Evolutionary conservation across 1,139 yeast species (phyloP).

Genomic region (Scheffersomyces titani): DNA sequence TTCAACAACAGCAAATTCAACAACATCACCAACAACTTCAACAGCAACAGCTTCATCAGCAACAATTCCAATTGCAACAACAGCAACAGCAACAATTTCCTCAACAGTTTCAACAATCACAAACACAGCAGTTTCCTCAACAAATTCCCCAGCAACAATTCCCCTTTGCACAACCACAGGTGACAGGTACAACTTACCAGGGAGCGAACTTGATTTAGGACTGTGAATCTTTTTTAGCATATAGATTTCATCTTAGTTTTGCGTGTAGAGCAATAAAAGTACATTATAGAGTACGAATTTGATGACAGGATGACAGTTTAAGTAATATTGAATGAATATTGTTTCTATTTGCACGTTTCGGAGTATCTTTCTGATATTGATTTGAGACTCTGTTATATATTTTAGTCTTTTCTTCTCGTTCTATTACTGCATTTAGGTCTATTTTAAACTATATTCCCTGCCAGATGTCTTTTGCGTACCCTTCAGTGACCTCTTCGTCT

Average conservation of each 20-base stretch:
- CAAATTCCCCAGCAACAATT: not conserved
- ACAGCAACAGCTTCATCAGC: slow-evolving; percentile 5
- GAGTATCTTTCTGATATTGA: not conserved
- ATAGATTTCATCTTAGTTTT: not conserved
- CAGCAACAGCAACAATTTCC: slow-evolving; percentile 15
- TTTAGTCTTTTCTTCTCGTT: not conserved
- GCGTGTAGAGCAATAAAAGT: not conserved
- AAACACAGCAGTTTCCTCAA: not conserved
- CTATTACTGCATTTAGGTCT: not conserved
- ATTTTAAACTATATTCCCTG: slow-evolving; percentile 9
- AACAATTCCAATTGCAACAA: slow-evolving; percentile 13
- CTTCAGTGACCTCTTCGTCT: slow-evolving; percentile 68
- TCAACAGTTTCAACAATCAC: no score
- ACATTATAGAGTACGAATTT: not conserved
- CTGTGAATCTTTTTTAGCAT: not conserved
- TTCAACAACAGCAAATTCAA: slow-evolving; percentile 13
- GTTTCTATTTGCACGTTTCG: not conserved
- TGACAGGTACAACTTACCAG: not conserved
- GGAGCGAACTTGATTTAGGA: not conserved
- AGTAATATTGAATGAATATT: not conserved
- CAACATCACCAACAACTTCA: slow-evolving; percentile 11
- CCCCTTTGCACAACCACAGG: not conserved
- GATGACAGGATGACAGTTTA: not conserved
- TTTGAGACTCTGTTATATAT: no score
- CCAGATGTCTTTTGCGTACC: slow-evolving; percentile 62